These are phyloP conservation scores for Phytophthora sansomeana DNA, from an alignment of 352 stramenopile genomes.

Conservation along the genomic window DNA sequence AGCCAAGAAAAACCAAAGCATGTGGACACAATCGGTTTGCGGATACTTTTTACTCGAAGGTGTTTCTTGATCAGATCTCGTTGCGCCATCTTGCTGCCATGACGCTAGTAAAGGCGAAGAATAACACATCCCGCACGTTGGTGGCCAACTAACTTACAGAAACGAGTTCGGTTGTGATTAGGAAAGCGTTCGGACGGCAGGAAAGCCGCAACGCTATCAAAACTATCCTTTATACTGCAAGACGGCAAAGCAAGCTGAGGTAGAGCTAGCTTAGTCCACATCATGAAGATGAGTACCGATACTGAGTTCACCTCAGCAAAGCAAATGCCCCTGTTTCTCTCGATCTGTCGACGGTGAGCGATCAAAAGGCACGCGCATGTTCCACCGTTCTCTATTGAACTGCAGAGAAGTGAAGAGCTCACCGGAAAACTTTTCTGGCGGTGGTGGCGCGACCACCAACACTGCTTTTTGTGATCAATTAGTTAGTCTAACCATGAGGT, in stretches of 20 bases:
- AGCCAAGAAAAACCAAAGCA: constrained; percentile 11
- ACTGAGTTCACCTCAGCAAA: no score
- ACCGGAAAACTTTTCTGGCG: neutral
- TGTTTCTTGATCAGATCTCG: neutral
- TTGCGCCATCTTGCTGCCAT: neutral
- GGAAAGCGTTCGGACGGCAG: neutral
- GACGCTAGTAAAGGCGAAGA: neutral
- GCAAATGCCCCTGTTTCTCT: neutral
- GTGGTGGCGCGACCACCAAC: neutral
- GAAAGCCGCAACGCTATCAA: neutral
- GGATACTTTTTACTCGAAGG: neutral
- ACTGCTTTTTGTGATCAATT: neutral
- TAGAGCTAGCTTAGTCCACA: no score
- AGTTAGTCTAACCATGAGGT: neutral
- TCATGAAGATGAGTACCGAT: no score
- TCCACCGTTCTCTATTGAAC: constrained; percentile 1
- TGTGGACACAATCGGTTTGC: neutral
- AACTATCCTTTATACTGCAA: neutral
- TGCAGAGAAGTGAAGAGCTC: neutral
- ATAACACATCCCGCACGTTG: constrained; percentile 3
- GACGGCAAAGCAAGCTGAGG: neutral
- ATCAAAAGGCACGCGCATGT: neutral
- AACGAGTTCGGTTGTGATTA: neutral
- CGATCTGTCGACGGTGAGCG: neutral
- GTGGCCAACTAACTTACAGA: neutral